Base-by-base conservation (phyloP, 2,329 filamentous ascomycete genomes). In the Neurospora sp. region DNA sequence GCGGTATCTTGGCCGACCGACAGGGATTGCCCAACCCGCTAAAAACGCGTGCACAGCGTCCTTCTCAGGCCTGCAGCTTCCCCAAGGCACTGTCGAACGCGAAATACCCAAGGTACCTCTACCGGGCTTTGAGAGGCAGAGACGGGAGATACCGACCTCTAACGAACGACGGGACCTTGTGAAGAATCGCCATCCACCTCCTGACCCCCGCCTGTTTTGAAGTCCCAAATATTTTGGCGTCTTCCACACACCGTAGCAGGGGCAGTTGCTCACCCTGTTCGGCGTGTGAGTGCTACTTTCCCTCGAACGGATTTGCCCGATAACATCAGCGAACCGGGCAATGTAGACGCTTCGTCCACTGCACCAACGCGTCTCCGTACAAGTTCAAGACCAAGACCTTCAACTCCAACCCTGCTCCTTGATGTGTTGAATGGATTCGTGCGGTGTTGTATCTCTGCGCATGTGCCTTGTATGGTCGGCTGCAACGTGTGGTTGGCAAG, bases 1-100 rank as follows among this genome's bases (percentile, higher is more conserved):
- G 70, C 68, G 73, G 75, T 70, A 70, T 15, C 72, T 71, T 71
- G 74, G 73, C 74, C 72, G 74, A 75, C 70, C 42, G 76, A 75
- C 74, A 76, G 73, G 75, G 75, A 73, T 75, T 66, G 68, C 66
- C 39, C 67, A 39, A 70, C 69, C 69, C 68, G 67, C 52, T 62
- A 62, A 36, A 58, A 62, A 62, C 52, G 52, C 52, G 52, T 62
- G 28, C 52, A 62, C 52, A 62, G 52, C 52, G 52, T 62, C 23
- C 28, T 62, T 62, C 52, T 36, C 28, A 36, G 52, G 52, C 52
- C 52, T 62, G 52, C 28, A 62, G 28, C 28, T 15, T 62, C 23
- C 23, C 52, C 28, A 62, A 62, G 3, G 52, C 52, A 62, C 52
- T 62, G 52, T 62, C 52, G 28, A 36, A 62, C 52, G 52, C 52